Conservation (phyloP, 257 asterid genomes). For the Handroanthus guayacan region DNA sequence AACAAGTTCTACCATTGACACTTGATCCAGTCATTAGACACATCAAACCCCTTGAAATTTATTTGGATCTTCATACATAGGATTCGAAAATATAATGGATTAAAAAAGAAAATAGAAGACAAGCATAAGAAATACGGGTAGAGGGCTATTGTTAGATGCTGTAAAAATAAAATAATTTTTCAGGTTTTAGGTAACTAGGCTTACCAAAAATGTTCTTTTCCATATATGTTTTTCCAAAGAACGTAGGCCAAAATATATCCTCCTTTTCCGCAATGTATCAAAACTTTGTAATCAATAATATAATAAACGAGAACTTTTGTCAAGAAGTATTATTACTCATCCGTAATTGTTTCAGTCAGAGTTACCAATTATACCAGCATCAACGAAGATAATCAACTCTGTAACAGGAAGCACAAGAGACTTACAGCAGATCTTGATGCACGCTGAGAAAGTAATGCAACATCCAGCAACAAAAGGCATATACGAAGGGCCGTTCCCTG, state of each 20-base stretch:
- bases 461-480: slow-evolving; percentile 91
- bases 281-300: slow-evolving; percentile 12
- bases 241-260: slow-evolving; percentile 1
- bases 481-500: slow-evolving; percentile 89
- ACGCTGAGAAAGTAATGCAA: slow-evolving; percentile 68
- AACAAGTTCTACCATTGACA: slow-evolving; percentile 25
- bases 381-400: slow-evolving; percentile 7
- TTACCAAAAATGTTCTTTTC: slow-evolving; percentile 16
- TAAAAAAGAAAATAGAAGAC: background rate
- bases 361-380: slow-evolving; percentile 7
- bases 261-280: background rate
- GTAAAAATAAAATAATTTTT: slow-evolving; percentile 8
- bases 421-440: slow-evolving; percentile 87
- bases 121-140: background rate
- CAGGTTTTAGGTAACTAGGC: slow-evolving; percentile 17
- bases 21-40: slow-evolving; percentile 20
- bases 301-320: background rate
- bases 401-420: slow-evolving; percentile 24
- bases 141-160: background rate
- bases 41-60: background rate
- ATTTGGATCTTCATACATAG: background rate
- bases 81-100: background rate
- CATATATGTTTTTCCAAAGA: background rate
- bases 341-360: background rate
- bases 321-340: background rate